These are phyloP conservation scores for Candida sp. DNA, from an alignment of 1,139 yeast species.

Conservation along the genomic window DNA sequence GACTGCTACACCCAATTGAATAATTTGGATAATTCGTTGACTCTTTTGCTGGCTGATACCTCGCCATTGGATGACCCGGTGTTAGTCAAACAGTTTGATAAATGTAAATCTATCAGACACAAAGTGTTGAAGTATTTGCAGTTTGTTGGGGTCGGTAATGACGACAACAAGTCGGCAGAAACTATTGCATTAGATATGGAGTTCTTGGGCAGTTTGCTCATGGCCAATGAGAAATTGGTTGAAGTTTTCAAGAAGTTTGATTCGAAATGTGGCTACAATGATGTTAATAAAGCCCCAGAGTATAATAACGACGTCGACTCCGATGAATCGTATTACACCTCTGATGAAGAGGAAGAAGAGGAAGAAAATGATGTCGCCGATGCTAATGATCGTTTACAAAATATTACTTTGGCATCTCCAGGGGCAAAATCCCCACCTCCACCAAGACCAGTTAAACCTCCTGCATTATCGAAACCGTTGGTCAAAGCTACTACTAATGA, in stretches of 20 bases:
- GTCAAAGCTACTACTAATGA: slow-evolving; percentile 22
- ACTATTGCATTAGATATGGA: slow-evolving; percentile 57
- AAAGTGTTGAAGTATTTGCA: slow-evolving; percentile 79
- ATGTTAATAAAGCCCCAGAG: slow-evolving; percentile 33
- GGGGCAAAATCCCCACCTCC: slow-evolving; percentile 33
- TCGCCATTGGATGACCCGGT: slow-evolving; percentile 61
- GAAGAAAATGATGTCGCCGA: slow-evolving; percentile 17
- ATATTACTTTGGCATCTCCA: slow-evolving; percentile 19
- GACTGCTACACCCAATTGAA: slow-evolving; percentile 77
- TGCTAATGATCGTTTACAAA: slow-evolving; percentile 13
- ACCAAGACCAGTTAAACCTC: slow-evolving; percentile 29
- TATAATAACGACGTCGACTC: slow-evolving; percentile 24
- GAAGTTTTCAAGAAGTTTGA: slow-evolving; percentile 70
- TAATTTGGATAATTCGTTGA: slow-evolving; percentile 62
- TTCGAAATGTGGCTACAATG: slow-evolving; percentile 33
- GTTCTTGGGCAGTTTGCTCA: slow-evolving; percentile 77
- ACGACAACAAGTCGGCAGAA: slow-evolving; percentile 23
- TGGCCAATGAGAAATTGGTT: slow-evolving; percentile 88
- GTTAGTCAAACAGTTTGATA: slow-evolving; percentile 61
- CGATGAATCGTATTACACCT: slow-evolving; percentile 42
- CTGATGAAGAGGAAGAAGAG: slow-evolving; percentile 38
- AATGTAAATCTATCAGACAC: slow-evolving; percentile 75
- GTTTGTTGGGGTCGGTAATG: slow-evolving; percentile 58
- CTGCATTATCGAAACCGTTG: slow-evolving; percentile 11
- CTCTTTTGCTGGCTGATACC: slow-evolving; percentile 47